Conservation (phyloP, 2,329 filamentous ascomycete species). For the Fusarium papillatum region DNA sequence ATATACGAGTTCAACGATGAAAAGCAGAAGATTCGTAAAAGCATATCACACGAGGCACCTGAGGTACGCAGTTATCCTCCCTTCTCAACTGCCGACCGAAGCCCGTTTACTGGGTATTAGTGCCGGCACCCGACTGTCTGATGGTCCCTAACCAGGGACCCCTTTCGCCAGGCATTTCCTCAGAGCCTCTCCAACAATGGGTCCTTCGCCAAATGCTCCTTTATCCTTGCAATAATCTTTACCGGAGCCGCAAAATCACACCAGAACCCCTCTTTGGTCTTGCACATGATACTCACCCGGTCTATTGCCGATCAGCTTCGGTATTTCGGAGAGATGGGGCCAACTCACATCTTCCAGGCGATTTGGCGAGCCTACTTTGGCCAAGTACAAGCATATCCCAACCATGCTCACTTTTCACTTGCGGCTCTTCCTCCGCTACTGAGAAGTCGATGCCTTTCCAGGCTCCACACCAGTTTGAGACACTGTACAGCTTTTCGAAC, state of each 20-base stretch:
- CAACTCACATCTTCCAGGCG: background rate
- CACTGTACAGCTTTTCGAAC: background rate
- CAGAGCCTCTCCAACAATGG: background rate
- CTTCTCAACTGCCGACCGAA: background rate
- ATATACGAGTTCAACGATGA: background rate
- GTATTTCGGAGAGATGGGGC: background rate
- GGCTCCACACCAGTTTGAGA: background rate
- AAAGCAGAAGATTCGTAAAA: background rate
- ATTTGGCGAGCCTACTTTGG: background rate
- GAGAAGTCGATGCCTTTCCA: background rate
- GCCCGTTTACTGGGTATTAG: background rate
- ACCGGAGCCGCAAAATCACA: constrained; percentile 13
- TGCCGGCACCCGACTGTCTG: background rate
- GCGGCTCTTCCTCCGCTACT: background rate
- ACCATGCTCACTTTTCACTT: background rate
- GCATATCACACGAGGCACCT: background rate
- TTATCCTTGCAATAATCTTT: background rate
- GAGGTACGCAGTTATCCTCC: background rate
- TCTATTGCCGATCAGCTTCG: background rate
- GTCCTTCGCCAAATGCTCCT: background rate
- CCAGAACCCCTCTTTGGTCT: constrained; percentile 17
- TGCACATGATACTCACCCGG: background rate
- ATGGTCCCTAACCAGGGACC: background rate
- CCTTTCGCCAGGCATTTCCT: background rate
- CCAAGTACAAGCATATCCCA: background rate